Base-by-base conservation (phyloP, 495 filamentous ascomycete species). In the Margaritispora aquatica region DNA sequence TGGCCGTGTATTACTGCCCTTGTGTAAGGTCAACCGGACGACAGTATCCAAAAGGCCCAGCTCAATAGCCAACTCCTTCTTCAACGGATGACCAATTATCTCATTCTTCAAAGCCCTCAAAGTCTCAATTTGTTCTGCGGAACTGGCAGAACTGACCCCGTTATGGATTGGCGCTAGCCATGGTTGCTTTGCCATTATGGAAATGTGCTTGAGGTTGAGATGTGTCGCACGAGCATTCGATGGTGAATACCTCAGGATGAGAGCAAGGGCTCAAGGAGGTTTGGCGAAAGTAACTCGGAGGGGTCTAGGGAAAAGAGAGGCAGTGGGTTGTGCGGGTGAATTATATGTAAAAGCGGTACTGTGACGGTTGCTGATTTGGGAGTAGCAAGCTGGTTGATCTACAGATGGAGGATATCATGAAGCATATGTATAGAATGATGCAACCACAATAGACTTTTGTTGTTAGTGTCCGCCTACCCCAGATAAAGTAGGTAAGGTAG, bases 101-200 rank as follows among this genome's bases (percentile, higher is more conserved):
- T 95, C 88, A 71, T 96, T 92, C 77, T 96, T 98, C 15, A 97
- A 71, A 26, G 77, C 73, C 48, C 84, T 81, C 44, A 98, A 79
- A 51, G 83, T 80, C 41, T 75, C 75, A 26, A 86, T 76, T 66
- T 89, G 88, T 46, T 83, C 77, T 2, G 77, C 74, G 58, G 79
- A 70, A 60, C 82, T 83, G 3, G 77, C 74, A 59, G 79, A 70
- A 60, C 82, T 83, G 53, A 78, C 81, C 44, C 85, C 76, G 64
- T 74, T 80, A 53, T 78, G 77, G 59, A 91, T 77, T 70, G 88
- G 80, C 26, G 80, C 71, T 54, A 90, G n/a, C 65, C 63, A 64
- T 21, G 57, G 52, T 31, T 59, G 58, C 41, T 59, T 57, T 21
- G 68, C 61, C 67, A 67, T 65, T 29, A 53, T 59, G 51, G 49